These are phyloP conservation scores for Selenicereus undatus DNA, from an alignment of 148 eudicot species.

Conservation along the genomic window DNA sequence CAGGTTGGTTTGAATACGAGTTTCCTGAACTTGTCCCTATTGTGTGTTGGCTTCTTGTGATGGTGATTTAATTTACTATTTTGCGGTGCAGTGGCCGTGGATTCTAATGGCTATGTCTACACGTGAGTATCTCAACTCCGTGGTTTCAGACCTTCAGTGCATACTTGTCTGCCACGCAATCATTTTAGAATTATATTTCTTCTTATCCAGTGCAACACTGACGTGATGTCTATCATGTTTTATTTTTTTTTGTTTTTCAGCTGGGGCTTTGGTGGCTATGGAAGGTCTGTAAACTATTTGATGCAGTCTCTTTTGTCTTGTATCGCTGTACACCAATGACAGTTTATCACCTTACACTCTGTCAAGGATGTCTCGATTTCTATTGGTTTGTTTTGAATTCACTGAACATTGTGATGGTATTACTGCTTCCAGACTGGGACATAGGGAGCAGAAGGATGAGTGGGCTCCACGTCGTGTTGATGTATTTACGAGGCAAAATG, in stretches of 20 bases:
- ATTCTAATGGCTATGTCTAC: constrained; percentile 84
- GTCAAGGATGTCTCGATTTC: neutral
- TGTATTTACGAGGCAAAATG: constrained; percentile 75
- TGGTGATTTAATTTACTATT: constrained; percentile 7
- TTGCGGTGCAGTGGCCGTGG: constrained; percentile 75
- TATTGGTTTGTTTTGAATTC: neutral
- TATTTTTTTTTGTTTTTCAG: constrained; percentile 32
- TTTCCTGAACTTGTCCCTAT: neutral
- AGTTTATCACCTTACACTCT: neutral
- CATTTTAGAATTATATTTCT: neutral
- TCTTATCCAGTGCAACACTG: neutral
- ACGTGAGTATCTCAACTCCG: constrained; percentile 60
- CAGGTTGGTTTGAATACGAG: constrained; percentile 44
- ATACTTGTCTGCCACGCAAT: neutral
- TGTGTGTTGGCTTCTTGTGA: neutral
- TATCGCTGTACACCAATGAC: neutral
- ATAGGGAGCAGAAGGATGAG: constrained; percentile 96
- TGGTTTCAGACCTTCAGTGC: neutral
- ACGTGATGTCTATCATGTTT: constrained; percentile 7
- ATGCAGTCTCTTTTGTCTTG: neutral
- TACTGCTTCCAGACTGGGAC: constrained; percentile 64
- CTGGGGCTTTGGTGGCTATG: constrained; percentile 99
- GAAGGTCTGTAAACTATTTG: constrained; percentile 58
- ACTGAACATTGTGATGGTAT: constrained; percentile 4
- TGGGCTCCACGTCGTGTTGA: constrained; percentile 82